Evolutionary conservation across 495 filamentous ascomycete genomes (phyloP).

Genomic region (Penicillium goetzii): DNA sequence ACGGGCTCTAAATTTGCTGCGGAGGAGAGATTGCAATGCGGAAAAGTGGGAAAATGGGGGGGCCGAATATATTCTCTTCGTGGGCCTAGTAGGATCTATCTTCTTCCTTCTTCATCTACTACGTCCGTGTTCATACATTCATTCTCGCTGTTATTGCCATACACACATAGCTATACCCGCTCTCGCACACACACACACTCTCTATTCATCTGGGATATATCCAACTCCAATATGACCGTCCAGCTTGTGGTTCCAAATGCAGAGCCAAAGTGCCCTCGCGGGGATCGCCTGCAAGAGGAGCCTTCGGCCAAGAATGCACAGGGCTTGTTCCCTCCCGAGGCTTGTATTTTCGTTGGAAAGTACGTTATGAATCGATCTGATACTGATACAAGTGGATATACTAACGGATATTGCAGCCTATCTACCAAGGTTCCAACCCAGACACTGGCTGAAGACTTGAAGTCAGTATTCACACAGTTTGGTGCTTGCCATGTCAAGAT

Average conservation of each 20-base stretch:
- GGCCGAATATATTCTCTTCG: too few species aligned
- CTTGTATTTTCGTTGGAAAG: conserved; percentile 36
- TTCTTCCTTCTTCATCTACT: background rate
- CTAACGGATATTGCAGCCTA: conserved; percentile 16
- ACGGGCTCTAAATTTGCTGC: background rate
- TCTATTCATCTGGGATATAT: background rate
- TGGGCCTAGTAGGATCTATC: too few species aligned
- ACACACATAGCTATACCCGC: conserved; percentile 3
- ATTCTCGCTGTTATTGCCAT: conserved; percentile 7
- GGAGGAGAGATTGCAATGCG: background rate
- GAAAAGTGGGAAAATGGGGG: background rate
- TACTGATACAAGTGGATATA: background rate
- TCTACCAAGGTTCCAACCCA: conserved; percentile 21
- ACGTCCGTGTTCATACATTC: background rate
- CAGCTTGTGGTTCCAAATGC: conserved; percentile 6
- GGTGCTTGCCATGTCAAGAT: conserved; percentile 30
- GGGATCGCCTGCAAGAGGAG: conserved; percentile 24
- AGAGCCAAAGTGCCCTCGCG: conserved; percentile 22
- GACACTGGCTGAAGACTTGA: conserved; percentile 19
- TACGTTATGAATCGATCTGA: conserved; percentile 9
- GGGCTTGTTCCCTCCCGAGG: conserved; percentile 31
- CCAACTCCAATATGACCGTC: conserved; percentile 8
- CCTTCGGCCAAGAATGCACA: conserved; percentile 32
- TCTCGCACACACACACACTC: background rate
- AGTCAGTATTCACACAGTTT: conserved; percentile 14